Evolutionary conservation across 2,329 filamentous ascomycete genomes (phyloP), one percentile per base, ranked within the genome.

Genomic region (Paecilomyces sp.): DNA sequence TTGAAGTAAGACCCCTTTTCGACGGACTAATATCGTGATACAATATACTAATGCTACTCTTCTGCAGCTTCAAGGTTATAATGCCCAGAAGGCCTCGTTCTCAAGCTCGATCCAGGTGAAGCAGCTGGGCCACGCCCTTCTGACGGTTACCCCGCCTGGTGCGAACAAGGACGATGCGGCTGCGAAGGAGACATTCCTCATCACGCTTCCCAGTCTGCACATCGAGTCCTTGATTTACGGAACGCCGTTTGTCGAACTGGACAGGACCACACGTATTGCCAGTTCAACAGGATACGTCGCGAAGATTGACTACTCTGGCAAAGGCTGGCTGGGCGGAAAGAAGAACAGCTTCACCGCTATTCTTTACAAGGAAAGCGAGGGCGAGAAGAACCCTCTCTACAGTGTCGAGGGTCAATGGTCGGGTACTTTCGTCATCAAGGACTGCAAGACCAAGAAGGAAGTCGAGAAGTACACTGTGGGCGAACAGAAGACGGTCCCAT

Each of bases 41-140:
- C 56, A 22, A 55, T 33, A 33, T 53, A 12, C 9, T 57, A 25
- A 60, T 53, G 28, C 56, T 56, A 55, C 58, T 52, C 8, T 28
- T 24, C n/a, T 34, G 22, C 66, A 80, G 67, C 74, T 88, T 24
- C 81, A 86, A 79, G 93, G 93, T 57, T 97, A 96, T 79, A 97
- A 97, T 70, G 93, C 90, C 15, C 94, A 97, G 73, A 97, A 96
- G 75, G 92, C 93, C 3, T 95, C 91, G 15, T 97, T 99, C 77
- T 90, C 89, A 63, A 88, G 89, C 67, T 96, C 93, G 53, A 97
- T 97, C 75, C 89, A 93, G 70, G 89, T 99, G 71, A 96, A 95
- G 82, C 91, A 96, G 78, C 88, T 95, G 67, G 93, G 93, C 36
- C 92, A 97, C 71, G 92, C 92, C 50, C 80, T 95, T 34, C 83